Percentiles rank a stretch among this genome's conserved stretches.
Evolutionary conservation across 2,329 filamentous ascomycete genomes (phyloP).

Genomic region (Xylaria sp.): DNA sequence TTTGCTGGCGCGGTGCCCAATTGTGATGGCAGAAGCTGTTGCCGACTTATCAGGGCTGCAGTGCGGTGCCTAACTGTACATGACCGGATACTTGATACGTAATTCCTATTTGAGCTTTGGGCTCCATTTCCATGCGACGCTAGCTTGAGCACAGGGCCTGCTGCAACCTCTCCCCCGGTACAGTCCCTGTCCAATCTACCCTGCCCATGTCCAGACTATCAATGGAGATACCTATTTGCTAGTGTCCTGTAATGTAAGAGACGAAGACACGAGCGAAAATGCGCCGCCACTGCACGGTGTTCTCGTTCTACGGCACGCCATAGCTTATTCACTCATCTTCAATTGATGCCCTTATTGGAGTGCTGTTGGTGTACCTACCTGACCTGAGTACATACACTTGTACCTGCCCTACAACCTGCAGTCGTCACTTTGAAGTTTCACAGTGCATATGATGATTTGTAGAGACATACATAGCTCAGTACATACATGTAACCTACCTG

Average conservation of each 20-base stretch:
- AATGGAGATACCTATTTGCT: not conserved
- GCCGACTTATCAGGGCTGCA: constrained; percentile 4
- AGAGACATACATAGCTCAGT: too few relatives aligned
- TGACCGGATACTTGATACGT: constrained; percentile 13
- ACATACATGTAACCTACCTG: too few relatives aligned
- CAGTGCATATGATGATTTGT: too few relatives aligned
- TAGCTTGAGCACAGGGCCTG: constrained; percentile 33
- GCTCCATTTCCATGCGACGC: constrained; percentile 25
- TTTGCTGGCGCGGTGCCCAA: constrained; percentile 15
- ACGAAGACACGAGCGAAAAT: constrained; percentile 12
- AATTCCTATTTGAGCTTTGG: constrained; percentile 19
- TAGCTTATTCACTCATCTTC: not conserved
- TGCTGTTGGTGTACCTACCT: not conserved
- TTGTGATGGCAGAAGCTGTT: constrained; percentile 9
- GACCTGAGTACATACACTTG: too few relatives aligned
- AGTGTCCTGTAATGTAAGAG: constrained; percentile 5
- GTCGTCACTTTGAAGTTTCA: too few relatives aligned
- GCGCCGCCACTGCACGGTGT: constrained; percentile 12
- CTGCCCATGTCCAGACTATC: not conserved
- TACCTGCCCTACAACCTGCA: too few relatives aligned
- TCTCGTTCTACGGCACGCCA: constrained; percentile 3
- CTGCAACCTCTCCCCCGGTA: constrained; percentile 30
- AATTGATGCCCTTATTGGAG: constrained; percentile 10
- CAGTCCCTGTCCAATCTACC: constrained; percentile 5
- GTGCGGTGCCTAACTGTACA: not conserved